Base-by-base conservation (phyloP, 179 eudicot genomes). In the Camellia oleifera region DNA sequence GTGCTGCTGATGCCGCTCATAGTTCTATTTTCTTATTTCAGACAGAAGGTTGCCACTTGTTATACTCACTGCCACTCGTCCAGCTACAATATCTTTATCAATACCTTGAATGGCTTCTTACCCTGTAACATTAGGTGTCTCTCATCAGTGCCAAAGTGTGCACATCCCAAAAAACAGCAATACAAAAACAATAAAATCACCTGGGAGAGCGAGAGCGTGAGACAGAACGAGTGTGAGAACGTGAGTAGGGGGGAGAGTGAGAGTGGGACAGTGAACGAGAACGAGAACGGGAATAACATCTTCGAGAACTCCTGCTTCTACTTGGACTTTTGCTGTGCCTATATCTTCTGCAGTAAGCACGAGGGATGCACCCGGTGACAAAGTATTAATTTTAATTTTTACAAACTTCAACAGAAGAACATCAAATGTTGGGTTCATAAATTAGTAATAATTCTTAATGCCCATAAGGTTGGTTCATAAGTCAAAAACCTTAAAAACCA, bases 251-350 rank as follows among this genome's bases (percentile, higher is more conserved):
- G 23, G 23, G 23, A 20, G 91, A 89, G 76, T 65, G 89, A 26
- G 91, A 84, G 57, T 75, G 81, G 46, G 91, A 86, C 15, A 78
- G 89, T 13, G 84, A 76, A 45, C 73, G 84, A n/a, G 90, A 92
- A 2, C 83, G 87, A 4, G 98, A 92, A 3, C 91, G 88, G 4
- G 95, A 92, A 79, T 74, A 69, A 78, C 78, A 44, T 83, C 91
- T 89, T 26, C 94, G 84, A 52, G 94, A 90, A 87, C 93, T 90
- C 88, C 88, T 86, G 62, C 87, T 90, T 80, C 94, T 89, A 76
- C 93, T 89, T 78, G 90, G 97, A 81, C 99, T 96, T 82, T 94
- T 85, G 82, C 99, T 94, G 70, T 81, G 90, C 79, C 93, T 86
- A 84, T 82, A 77, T 82, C 98, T 88, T 82, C 99, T 95, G 84